These are phyloP conservation scores for Russula lepida DNA, from an alignment of 768 basidiomycete species.

Conservation along the genomic window DNA sequence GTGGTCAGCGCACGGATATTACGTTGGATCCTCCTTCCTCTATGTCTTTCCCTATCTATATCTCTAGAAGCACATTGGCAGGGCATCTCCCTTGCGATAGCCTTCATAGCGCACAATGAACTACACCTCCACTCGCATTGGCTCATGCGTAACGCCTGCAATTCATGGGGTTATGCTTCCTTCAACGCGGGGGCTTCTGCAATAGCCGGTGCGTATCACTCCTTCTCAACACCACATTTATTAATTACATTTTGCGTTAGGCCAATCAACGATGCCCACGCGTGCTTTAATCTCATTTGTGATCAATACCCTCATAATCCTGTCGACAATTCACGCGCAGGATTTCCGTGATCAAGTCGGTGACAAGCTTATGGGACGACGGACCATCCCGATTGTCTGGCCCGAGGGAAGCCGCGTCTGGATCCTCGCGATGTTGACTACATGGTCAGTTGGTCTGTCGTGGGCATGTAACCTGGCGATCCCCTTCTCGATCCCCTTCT, in stretches of 20 bases:
- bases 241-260: not conserved
- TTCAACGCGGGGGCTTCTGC: slow-evolving; percentile 25
- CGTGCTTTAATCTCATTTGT: slow-evolving; percentile 15
- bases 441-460: slow-evolving; percentile 24
- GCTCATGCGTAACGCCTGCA: slow-evolving; percentile 18
- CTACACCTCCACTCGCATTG: slow-evolving; percentile 18
- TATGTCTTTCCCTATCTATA: slow-evolving; percentile 18
- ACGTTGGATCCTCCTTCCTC: slow-evolving; percentile 23
- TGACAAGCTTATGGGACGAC: slow-evolving; percentile 26
- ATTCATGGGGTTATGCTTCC: slow-evolving; percentile 18
- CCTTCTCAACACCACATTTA: no score
- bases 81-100: slow-evolving; percentile 14
- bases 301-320: slow-evolving; percentile 27
- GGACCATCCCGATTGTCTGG: slow-evolving; percentile 27
- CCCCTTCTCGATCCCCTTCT: slow-evolving; percentile 7
- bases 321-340: slow-evolving; percentile 33
- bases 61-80: slow-evolving; percentile 6
- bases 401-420: slow-evolving; percentile 17
- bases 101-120: slow-evolving; percentile 23
- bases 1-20: slow-evolving; percentile 12
- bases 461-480: slow-evolving; percentile 21
- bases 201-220: not conserved
- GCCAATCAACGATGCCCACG: not conserved
- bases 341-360: slow-evolving; percentile 31
- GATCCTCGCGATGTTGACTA: slow-evolving; percentile 19